Conservation (phyloP, 2,329 filamentous ascomycete species). For the Pseudogymnoascus sp. region DNA sequence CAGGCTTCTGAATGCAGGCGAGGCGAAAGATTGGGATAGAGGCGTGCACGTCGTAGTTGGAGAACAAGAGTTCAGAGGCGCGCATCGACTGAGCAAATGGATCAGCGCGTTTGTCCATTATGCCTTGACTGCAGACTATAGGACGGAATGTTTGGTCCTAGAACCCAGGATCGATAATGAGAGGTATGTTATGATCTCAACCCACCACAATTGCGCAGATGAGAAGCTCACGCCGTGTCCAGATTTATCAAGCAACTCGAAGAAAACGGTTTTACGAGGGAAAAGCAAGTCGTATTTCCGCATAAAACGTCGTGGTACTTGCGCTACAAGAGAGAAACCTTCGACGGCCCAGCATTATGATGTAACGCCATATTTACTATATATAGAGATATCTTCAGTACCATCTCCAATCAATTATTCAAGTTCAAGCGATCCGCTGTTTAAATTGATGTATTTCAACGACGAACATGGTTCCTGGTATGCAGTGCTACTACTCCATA, state of each 20-base stretch:
- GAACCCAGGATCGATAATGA: conserved; percentile 88
- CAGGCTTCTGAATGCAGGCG: conserved; percentile 51
- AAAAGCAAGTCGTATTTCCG: conserved; percentile 76
- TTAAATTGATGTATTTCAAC: background rate
- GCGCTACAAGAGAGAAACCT: conserved; percentile 68
- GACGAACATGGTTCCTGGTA: background rate
- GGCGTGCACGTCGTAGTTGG: conserved; percentile 84
- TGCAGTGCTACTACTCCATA: background rate
- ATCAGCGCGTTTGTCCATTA: conserved; percentile 80
- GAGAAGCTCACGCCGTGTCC: conserved; percentile 33
- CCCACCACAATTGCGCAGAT: background rate
- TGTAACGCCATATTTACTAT: background rate
- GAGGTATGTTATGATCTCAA: conserved; percentile 50
- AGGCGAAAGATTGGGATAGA: conserved; percentile 71
- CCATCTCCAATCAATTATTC: background rate
- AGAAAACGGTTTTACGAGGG: conserved; percentile 70
- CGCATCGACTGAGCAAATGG: conserved; percentile 71
- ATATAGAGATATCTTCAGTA: background rate
- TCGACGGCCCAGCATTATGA: conserved; percentile 55
- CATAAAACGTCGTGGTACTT: conserved; percentile 90
- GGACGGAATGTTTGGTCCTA: conserved; percentile 74
- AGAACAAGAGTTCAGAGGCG: conserved; percentile 81
- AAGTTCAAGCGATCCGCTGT: background rate
- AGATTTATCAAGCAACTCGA: conserved; percentile 62
- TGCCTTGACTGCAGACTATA: conserved; percentile 64